Evolutionary conservation across 345 rosid genomes (phyloP), one percentile per base, ranked within the genome.

Genomic region (Arabis hirsuta): DNA sequence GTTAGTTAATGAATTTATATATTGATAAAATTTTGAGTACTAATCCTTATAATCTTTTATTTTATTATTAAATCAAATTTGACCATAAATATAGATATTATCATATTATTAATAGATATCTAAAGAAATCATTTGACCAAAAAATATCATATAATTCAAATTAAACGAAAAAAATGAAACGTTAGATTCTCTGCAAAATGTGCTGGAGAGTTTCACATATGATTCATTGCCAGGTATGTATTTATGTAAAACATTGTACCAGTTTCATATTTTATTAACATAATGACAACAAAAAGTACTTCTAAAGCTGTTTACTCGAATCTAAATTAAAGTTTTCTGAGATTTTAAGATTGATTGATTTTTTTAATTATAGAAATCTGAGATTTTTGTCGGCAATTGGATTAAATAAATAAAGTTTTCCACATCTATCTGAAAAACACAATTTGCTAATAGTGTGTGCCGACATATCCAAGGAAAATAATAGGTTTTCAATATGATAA

Each of bases 341-440:
- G 31, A 24, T n/a, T 24, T 61, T 75, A 75, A 61, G 74, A 68
- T 62, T 75, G 45, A 9, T 55, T 56, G 9, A 39, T n/a, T 14
- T 26, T 22, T 51, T 51, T 20, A 22, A 12, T 56, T 27, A 47
- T 65, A 20, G 19, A 24, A 4, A 65, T 43, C 36, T 16, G n/a
- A 32, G 6, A 22, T 44, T 43, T 67, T 31, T 60, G 78, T 74
- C 78, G 43, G 63, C 63, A 61, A 26, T 43, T 66, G 12, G 7
- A 32, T 32, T 51, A 48, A 57, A 51, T 74, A 52, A 50, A 34
- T 19, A 52, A 20, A 51, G 22, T 13, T 9, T 22, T 65, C n/a
- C 20, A 38, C 43, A 56, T 56, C 36, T 71, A 3, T 0, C 51
- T 34, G 45, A 3, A 44, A 57, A 13, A 24, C 8, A 20, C 4